Percentiles rank a stretch among this genome's conserved stretches.
phyloP scores from a whole-genome alignment of 176 grass and related monocot genomes.

The Cymbopogon citratus region DNA sequence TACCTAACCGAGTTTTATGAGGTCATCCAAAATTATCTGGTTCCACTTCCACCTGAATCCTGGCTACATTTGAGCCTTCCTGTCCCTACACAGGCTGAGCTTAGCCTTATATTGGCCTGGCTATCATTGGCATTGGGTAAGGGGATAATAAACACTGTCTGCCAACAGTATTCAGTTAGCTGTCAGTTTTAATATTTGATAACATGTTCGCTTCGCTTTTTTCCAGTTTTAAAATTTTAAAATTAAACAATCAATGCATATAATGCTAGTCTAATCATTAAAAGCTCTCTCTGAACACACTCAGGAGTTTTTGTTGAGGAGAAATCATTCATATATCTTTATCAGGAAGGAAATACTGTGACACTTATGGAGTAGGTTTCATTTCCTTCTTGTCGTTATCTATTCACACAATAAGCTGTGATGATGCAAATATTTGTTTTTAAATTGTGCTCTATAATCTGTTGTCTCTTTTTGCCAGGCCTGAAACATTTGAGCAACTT shows the following conservation, averaged over 20 bases:
- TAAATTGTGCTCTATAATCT: slow-evolving; percentile 4
- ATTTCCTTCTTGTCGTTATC: slow-evolving; percentile 27
- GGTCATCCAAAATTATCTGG: neutral
- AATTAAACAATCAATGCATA: neutral
- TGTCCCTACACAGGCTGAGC: neutral
- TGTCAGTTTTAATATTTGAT: slow-evolving; percentile 1
- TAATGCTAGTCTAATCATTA: neutral
- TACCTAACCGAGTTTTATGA: neutral
- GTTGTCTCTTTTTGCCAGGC: slow-evolving; percentile 45
- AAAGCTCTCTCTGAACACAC: slow-evolving; percentile 16
- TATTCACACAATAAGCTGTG: neutral
- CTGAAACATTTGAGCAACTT: slow-evolving; percentile 87
- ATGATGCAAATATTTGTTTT: neutral
- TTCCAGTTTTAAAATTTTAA: slow-evolving; percentile 10
- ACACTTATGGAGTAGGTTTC: slow-evolving; percentile 88
- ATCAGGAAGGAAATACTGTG: slow-evolving; percentile 75
- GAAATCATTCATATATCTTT: slow-evolving; percentile 85
- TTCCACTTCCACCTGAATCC: neutral
- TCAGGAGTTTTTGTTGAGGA: slow-evolving; percentile 96
- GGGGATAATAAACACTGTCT: neutral
- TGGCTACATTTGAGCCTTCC: neutral
- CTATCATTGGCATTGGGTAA: neutral
- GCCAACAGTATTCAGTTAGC: neutral
- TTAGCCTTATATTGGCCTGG: neutral
- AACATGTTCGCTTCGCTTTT: neutral